A percentile compares a stretch with the other conserved stretches of the same genome.
Conservation (phyloP, 1,284 basidiomycete species). For the Kwoniella shivajii region DNA sequence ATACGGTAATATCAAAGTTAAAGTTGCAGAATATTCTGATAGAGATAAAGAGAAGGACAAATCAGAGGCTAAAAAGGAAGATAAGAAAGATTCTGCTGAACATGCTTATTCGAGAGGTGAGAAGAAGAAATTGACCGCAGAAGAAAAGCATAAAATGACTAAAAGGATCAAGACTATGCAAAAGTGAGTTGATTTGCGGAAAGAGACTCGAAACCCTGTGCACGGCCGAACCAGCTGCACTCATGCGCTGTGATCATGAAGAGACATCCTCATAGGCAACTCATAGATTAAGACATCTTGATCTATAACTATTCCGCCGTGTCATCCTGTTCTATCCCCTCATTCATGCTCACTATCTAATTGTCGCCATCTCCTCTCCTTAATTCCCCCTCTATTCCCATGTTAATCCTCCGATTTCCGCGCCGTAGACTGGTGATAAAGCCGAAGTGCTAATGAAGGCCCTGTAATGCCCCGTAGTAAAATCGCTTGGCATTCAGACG, state of each 20-base stretch:
- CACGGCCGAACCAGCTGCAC: too few species aligned
- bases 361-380: too few species aligned
- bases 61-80: constrained; percentile 68
- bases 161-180: constrained; percentile 85
- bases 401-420: neutral
- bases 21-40: constrained; percentile 86
- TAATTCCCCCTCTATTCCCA: neutral
- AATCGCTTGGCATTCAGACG: constrained; percentile 50
- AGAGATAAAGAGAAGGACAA: constrained; percentile 50
- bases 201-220: too few species aligned
- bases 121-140: constrained; percentile 62
- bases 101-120: constrained; percentile 71
- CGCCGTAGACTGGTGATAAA: too few species aligned
- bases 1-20: constrained; percentile 74
- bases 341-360: too few species aligned
- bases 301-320: too few species aligned
- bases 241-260: too few species aligned
- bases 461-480: constrained; percentile 46
- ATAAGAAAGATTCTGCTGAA: constrained; percentile 66
- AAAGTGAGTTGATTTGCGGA: too few species aligned
- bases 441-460: too few species aligned
- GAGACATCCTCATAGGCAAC: too few species aligned
- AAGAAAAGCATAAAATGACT: constrained; percentile 78
- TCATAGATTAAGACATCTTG: neutral
- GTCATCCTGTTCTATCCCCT: too few species aligned